Evolutionary conservation across 805 yeast genomes (phyloP).

Genomic region (Tetrapisispora nanseiensis): DNA sequence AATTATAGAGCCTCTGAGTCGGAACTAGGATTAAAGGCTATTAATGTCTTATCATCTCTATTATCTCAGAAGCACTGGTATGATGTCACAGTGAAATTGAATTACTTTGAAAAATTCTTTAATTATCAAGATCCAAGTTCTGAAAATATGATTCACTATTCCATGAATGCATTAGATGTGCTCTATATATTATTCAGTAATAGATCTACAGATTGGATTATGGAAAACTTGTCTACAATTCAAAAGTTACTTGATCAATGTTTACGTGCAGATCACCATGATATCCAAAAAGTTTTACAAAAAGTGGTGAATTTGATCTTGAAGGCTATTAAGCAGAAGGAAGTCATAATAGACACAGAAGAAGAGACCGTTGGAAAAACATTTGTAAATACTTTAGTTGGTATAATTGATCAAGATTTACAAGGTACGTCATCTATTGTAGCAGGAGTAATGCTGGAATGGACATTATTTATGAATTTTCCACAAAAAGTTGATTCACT

Average conservation of each 20-base stretch:
- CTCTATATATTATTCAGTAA: conserved; percentile 73
- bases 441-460: conserved; percentile 75
- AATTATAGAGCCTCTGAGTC: conserved; percentile 78
- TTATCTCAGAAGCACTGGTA: conserved; percentile 73
- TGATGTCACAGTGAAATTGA: conserved; percentile 76
- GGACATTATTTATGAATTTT: conserved; percentile 67
- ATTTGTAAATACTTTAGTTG: conserved; percentile 51
- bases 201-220: conserved; percentile 70
- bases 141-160: conserved; percentile 60
- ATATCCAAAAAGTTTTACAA: conserved; percentile 75
- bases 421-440: conserved; percentile 64
- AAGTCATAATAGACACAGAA: conserved; percentile 39
- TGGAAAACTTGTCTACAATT: conserved; percentile 56
- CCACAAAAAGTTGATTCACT: conserved; percentile 69
- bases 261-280: conserved; percentile 72
- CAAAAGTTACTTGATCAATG: conserved; percentile 73
- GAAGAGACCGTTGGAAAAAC: conserved; percentile 52
- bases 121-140: conserved; percentile 67
- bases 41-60: conserved; percentile 65
- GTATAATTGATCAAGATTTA: conserved; percentile 72
- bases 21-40: conserved; percentile 70
- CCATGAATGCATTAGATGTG: conserved; percentile 86
- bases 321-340: conserved; percentile 48
- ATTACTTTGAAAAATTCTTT: conserved; percentile 80
- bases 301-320: conserved; percentile 63